Evolutionary conservation across 2,329 filamentous ascomycete species (phyloP), one percentile per base, ranked within the genome.

Genomic region (Furcasterigmium furcatum): DNA sequence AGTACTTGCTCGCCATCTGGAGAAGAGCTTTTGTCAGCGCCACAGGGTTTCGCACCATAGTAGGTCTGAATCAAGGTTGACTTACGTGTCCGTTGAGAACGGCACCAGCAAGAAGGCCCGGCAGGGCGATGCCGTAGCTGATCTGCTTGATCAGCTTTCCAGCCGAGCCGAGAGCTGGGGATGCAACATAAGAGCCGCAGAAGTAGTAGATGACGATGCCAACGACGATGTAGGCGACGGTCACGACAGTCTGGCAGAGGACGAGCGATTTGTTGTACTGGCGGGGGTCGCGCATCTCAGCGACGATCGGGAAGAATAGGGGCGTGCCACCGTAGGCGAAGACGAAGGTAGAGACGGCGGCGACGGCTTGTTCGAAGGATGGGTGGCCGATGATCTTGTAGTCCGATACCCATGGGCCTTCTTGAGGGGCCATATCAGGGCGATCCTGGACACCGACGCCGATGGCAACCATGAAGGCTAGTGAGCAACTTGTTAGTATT

Each of bases 81-180:
- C 57, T 52, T 49, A 58, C 60, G 24, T 62, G 59, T 20, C 50
- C 51, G 30, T 57, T 44, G 4, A 62, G 49, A 34, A 52, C 55
- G 7, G 52, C 52, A 8, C 52, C 55, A 34, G 56, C 57, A 9
- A 60, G 30, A 3, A 63, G 50, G 1, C 60, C 60, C 4, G 57
- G 58, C n/a, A 63, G 56, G 7, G 58, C 58, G n/a, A 64, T 53
- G 7, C 70, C 72, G 43, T 74, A 75, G 35, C 60, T 61, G 19
- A 73, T 55, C 49, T 67, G 73, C 60, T 74, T 74, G 32, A 71
- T 57, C 1, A 55, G 29, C 0, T 34, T 5, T 0, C 71, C 72
- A 3, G 70, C 72, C 32, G 68, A 72, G 2, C 71, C 72, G 9
- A 76, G 61, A 2, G 70, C 70, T 2, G 72, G 72, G 0, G 70